Percentiles rank a stretch among this genome's conserved stretches.
These are phyloP conservation scores for Neurospora sp. DNA, from an alignment of 495 filamentous ascomycete species.

Conservation along the genomic window DNA sequence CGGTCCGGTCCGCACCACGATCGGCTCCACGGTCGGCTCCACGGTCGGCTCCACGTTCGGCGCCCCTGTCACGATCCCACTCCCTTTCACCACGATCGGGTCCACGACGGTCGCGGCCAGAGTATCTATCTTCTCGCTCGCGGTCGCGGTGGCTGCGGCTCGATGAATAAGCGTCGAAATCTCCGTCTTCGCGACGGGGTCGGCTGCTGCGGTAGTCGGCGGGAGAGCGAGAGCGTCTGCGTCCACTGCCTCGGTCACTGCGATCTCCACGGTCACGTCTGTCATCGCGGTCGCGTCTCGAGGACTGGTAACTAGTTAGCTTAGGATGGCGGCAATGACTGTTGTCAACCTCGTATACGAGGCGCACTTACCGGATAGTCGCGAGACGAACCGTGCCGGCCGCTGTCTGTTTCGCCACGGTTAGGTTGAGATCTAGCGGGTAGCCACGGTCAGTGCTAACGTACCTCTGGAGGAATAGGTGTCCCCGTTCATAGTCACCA, in stretches of 20 bases:
- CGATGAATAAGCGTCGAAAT: constrained; percentile 80
- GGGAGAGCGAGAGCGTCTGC: constrained; percentile 68
- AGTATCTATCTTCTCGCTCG: constrained; percentile 83
- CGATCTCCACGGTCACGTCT: constrained; percentile 34
- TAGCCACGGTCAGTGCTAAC: constrained; percentile 13
- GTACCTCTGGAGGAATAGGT: constrained; percentile 72
- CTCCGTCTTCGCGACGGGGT: constrained; percentile 52
- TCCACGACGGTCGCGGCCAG: constrained; percentile 45
- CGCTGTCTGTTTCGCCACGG: constrained; percentile 39
- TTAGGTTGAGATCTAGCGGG: constrained; percentile 15
- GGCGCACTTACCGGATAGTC: constrained; percentile 55
- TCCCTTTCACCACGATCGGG: constrained; percentile 33
- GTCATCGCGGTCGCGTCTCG: constrained; percentile 42
- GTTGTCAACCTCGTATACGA: not conserved
- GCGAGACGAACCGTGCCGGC: constrained; percentile 56
- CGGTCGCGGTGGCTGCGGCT: constrained; percentile 84
- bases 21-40: constrained; percentile 30
- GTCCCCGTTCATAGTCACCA: constrained; percentile 74
- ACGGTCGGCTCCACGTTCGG: constrained; percentile 30
- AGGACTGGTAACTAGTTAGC: constrained; percentile 11
- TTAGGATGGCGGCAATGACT: not conserved
- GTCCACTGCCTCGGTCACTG: constrained; percentile 45
- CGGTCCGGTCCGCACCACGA: constrained; percentile 43
- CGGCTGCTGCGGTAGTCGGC: constrained; percentile 46
- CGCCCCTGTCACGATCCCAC: constrained; percentile 63